Evolutionary conservation across 75 land plant genomes (phyloP).

Genomic region (Adiantum capillusveneris): DNA sequence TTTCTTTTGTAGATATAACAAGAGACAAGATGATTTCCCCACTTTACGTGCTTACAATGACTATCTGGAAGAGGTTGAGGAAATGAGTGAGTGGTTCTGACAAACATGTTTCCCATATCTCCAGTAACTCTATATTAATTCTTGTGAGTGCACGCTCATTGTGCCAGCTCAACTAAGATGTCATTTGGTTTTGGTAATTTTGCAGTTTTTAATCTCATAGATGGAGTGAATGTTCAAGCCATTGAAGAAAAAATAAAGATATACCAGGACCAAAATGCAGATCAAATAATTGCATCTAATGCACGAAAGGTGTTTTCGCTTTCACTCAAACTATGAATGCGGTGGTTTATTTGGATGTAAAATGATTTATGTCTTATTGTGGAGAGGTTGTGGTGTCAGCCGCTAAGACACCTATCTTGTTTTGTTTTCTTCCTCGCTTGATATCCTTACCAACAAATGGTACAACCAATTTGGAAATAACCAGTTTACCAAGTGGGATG

Average conservation of each 20-base stretch:
- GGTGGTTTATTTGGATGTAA: neutral
- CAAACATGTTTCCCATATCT: no score
- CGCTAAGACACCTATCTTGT: no score
- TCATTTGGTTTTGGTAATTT: neutral
- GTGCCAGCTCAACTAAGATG: neutral
- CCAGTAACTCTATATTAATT: no score
- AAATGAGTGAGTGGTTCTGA: constrained; percentile 53
- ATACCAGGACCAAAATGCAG: constrained; percentile 82
- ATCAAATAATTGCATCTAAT: constrained; percentile 58
- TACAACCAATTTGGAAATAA: no score
- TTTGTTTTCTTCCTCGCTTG: neutral
- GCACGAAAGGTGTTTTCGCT: constrained; percentile 91
- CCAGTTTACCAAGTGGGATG: no score
- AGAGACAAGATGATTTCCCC: constrained; percentile 83
- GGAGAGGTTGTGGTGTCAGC: neutral
- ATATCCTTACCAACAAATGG: no score
- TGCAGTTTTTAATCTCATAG: constrained; percentile 55
- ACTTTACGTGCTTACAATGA: constrained; percentile 81
- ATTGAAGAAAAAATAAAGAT: constrained; percentile 67
- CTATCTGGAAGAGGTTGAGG: constrained; percentile 91
- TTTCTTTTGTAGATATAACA: constrained; percentile 60
- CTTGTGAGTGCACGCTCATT: neutral
- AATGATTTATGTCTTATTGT: neutral
- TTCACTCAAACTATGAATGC: no score
- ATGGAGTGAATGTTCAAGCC: constrained; percentile 63